Evolutionary conservation across 2,329 filamentous ascomycete genomes (phyloP).

Genomic region (Claviceps digitariae): DNA sequence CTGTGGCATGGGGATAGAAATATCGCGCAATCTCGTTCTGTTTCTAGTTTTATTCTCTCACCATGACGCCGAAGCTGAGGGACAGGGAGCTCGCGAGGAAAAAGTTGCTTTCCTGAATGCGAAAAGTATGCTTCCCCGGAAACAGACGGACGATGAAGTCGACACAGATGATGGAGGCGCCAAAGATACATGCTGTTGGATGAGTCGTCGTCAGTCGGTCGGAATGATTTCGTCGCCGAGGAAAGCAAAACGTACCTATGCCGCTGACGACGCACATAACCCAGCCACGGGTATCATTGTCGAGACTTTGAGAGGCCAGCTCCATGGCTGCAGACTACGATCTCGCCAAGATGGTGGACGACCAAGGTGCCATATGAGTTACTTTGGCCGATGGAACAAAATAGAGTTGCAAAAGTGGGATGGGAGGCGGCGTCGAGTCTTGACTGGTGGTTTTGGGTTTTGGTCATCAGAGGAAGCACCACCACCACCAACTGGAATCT

Average conservation of each 20-base stretch:
- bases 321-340: conserved; percentile 21
- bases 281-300: conserved; percentile 86
- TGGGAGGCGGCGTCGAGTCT: too few species aligned
- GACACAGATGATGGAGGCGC: conserved; percentile 75
- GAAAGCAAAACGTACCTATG: conserved; percentile 34
- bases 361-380: background rate
- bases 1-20: background rate
- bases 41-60: conserved; percentile 22
- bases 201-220: background rate
- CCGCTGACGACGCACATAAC: conserved; percentile 81
- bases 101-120: conserved; percentile 75
- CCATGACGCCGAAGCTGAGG: conserved; percentile 93
- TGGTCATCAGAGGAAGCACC: background rate
- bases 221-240: background rate
- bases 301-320: conserved; percentile 25
- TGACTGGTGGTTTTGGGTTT: background rate
- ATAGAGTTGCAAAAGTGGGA: background rate
- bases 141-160: conserved; percentile 64
- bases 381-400: background rate
- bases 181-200: conserved; percentile 48
- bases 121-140: conserved; percentile 63
- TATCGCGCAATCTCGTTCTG: background rate
- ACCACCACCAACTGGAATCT: background rate
- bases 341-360: background rate
- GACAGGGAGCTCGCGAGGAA: conserved; percentile 84